Evolutionary conservation across 179 eudicot species (phyloP).

Genomic region (Beta lomatogona): DNA sequence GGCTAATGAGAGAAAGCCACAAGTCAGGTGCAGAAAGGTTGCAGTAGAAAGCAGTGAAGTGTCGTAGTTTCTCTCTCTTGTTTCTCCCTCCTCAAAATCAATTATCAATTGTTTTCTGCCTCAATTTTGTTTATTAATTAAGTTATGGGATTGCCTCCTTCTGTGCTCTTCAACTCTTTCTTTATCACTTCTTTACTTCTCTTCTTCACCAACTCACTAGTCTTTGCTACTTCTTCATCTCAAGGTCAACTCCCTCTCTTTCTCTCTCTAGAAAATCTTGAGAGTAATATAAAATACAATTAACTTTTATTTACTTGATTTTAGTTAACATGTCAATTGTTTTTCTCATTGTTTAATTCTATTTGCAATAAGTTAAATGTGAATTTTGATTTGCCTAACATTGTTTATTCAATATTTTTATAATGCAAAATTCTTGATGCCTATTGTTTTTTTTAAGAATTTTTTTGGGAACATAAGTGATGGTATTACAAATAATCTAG

Average conservation of each 20-base stretch:
- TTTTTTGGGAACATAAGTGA: too few relatives aligned
- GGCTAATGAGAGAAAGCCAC: conserved; percentile 40
- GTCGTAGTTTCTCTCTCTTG: neutral
- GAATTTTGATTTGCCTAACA: too few relatives aligned
- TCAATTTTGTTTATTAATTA: neutral
- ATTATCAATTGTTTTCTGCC: neutral
- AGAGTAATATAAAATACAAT: too few relatives aligned
- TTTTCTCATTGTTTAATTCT: neutral
- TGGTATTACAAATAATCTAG: too few relatives aligned
- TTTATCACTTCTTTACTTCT: conserved; percentile 22
- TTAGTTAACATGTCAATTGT: too few relatives aligned
- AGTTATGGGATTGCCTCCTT: neutral
- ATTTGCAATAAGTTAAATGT: neutral
- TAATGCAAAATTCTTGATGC: too few relatives aligned
- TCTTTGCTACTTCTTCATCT: conserved; percentile 27
- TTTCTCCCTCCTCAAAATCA: conserved; percentile 19
- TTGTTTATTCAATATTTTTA: too few relatives aligned
- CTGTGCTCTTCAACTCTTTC: neutral
- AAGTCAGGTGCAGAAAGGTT: conserved; percentile 19
- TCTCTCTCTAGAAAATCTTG: neutral
- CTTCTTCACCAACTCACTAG: conserved; percentile 17
- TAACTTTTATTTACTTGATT: too few relatives aligned
- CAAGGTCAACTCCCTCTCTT: conserved; percentile 30
- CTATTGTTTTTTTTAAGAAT: too few relatives aligned
- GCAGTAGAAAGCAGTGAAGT: neutral